A percentile compares a stretch with the other conserved stretches of the same genome.
phyloP scores from a whole-genome alignment of 2,329 filamentous ascomycete species.

The Rutstroemia sp. region DNA sequence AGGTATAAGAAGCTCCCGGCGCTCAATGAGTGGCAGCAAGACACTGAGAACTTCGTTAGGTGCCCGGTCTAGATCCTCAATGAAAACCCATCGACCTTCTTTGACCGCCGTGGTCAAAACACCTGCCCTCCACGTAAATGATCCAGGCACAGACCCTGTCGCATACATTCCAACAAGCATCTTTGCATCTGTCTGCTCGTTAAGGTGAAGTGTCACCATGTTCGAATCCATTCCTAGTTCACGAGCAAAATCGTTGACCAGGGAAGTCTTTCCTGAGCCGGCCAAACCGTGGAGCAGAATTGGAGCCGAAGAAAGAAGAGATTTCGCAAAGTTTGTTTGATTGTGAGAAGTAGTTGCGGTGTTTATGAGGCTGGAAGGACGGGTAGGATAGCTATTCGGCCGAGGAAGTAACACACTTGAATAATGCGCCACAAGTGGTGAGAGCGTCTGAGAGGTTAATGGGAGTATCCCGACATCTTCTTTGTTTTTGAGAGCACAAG shows the following conservation, averaged over 20 bases:
- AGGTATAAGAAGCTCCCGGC: slow-evolving; percentile 82
- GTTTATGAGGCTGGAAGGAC: slow-evolving; percentile 50
- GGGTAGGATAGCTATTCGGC: slow-evolving; percentile 41
- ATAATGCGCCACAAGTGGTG: slow-evolving; percentile 55
- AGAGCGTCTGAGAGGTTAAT: slow-evolving; percentile 37
- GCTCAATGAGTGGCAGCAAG: slow-evolving; percentile 84
- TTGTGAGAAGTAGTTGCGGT: slow-evolving; percentile 70
- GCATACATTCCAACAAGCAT: slow-evolving; percentile 92
- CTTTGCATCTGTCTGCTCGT: slow-evolving; percentile 97
- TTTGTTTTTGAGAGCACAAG: not conserved
- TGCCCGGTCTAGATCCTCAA: slow-evolving; percentile 92
- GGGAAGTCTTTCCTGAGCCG: slow-evolving; percentile 83
- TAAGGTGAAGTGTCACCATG: slow-evolving; percentile 92
- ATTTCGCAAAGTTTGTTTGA: slow-evolving; percentile 57
- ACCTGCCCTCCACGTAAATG: slow-evolving; percentile 87
- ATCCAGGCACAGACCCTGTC: slow-evolving; percentile 77
- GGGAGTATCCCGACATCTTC: not conserved
- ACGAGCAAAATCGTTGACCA: slow-evolving; percentile 75
- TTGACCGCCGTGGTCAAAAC: slow-evolving; percentile 88
- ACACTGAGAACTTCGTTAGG: slow-evolving; percentile 93
- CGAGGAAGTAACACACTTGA: slow-evolving; percentile 61
- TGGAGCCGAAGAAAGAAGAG: slow-evolving; percentile 61
- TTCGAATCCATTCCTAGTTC: slow-evolving; percentile 69
- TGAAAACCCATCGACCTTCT: slow-evolving; percentile 93
- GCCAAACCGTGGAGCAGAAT: slow-evolving; percentile 75